Evolutionary conservation across 257 asterid species (phyloP).

Genomic region (Nicotiana noctiflora): DNA sequence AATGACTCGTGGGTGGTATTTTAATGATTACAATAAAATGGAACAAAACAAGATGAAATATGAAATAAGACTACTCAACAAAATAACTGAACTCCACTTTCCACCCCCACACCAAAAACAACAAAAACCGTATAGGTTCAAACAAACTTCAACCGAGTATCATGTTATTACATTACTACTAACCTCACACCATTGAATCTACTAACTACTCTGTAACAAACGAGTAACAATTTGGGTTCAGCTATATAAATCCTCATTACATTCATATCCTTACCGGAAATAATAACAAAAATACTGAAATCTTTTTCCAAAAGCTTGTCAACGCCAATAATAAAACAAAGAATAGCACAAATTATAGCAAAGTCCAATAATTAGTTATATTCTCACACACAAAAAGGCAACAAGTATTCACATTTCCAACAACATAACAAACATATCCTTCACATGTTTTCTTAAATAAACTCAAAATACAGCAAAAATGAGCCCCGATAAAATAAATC

Average conservation of each 20-base stretch:
- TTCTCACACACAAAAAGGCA: neutral
- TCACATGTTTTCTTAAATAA: neutral
- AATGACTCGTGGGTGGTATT: neutral
- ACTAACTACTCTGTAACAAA: neutral
- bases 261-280: neutral
- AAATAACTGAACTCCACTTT: neutral
- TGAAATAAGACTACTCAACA: neutral
- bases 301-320: no score
- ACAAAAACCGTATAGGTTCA: neutral
- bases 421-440: neutral
- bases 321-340: neutral
- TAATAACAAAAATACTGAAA: neutral
- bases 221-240: slow-evolving; percentile 12
- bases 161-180: neutral
- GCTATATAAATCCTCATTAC: neutral
- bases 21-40: neutral
- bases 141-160: neutral
- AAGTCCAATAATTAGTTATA: neutral
- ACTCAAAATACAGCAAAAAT: neutral
- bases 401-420: neutral
- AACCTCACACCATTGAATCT: neutral
- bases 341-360: neutral
- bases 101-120: neutral
- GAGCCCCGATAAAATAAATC: neutral
- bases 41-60: neutral